These are phyloP conservation scores for Colletotrichum endophyticum DNA, from an alignment of 2,329 filamentous ascomycete genomes.

Conservation along the genomic window DNA sequence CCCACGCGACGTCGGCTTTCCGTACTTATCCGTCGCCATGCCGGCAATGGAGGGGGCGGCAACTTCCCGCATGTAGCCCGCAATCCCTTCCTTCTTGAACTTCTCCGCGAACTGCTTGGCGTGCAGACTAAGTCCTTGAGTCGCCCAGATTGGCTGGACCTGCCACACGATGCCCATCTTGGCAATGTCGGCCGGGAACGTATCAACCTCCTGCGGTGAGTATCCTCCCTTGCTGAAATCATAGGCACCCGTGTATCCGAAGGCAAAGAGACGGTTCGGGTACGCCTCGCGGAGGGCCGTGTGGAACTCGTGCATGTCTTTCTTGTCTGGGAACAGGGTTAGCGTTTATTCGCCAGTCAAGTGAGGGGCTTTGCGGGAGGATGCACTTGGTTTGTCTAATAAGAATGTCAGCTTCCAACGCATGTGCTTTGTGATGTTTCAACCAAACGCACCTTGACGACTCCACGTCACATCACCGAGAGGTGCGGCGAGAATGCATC, in stretches of 20 bases:
- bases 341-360: neutral
- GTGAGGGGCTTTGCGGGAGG: neutral
- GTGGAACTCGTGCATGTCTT: conserved; percentile 41
- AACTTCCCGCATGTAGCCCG: neutral
- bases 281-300: conserved; percentile 34
- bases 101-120: conserved; percentile 36
- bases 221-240: conserved; percentile 39
- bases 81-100: conserved; percentile 25
- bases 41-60: neutral
- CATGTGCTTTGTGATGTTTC: neutral
- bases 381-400: neutral
- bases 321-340: conserved; percentile 35
- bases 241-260: conserved; percentile 42
- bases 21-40: neutral
- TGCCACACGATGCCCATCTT: conserved; percentile 44
- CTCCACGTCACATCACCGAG: conserved; percentile 41
- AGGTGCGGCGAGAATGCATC: conserved; percentile 36
- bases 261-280: conserved; percentile 40
- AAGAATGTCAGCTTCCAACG: neutral
- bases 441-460: conserved; percentile 20
- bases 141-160: conserved; percentile 43
- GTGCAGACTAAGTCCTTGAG: conserved; percentile 37
- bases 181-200: conserved; percentile 35
- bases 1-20: neutral
- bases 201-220: conserved; percentile 32